Conservation (phyloP, 768 basidiomycete genomes). For the Boletus coccyginus region DNA sequence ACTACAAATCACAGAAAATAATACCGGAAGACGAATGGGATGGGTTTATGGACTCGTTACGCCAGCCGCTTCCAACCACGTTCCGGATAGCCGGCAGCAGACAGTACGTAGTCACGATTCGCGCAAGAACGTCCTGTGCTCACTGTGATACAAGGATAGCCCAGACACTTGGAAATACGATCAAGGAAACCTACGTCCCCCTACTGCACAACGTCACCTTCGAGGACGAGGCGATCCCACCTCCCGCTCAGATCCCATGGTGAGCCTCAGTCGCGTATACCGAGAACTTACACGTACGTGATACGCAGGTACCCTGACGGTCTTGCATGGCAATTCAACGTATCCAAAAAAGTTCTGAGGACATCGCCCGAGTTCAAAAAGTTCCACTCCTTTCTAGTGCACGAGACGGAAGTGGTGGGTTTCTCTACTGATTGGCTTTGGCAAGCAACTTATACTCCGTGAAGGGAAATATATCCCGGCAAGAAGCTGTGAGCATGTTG, state of each 20-base stretch:
- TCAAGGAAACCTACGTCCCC: slow-evolving; percentile 78
- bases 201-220: slow-evolving; percentile 66
- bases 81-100: slow-evolving; percentile 90
- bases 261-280: slow-evolving; percentile 29
- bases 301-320: slow-evolving; percentile 81
- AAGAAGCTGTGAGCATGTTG: slow-evolving; percentile 99
- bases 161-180: slow-evolving; percentile 73
- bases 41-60: slow-evolving; percentile 59
- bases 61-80: slow-evolving; percentile 82
- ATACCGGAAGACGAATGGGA: slow-evolving; percentile 81
- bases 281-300: not conserved
- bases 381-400: slow-evolving; percentile 95
- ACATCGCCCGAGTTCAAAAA: slow-evolving; percentile 88
- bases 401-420: slow-evolving; percentile 94
- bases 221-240: slow-evolving; percentile 70
- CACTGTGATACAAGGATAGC: slow-evolving; percentile 47
- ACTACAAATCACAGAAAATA: slow-evolving; percentile 76
- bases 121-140: not conserved
- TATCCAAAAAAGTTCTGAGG: slow-evolving; percentile 83
- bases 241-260: slow-evolving; percentile 88
- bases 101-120: slow-evolving; percentile 47
- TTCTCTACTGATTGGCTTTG: not conserved
- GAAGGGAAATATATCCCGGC: slow-evolving; percentile 92
- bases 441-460: not conserved
- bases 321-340: slow-evolving; percentile 96